Evolutionary conservation across 2,329 filamentous ascomycete genomes (phyloP).

Genomic region (Monosporascus cannonballus): DNA sequence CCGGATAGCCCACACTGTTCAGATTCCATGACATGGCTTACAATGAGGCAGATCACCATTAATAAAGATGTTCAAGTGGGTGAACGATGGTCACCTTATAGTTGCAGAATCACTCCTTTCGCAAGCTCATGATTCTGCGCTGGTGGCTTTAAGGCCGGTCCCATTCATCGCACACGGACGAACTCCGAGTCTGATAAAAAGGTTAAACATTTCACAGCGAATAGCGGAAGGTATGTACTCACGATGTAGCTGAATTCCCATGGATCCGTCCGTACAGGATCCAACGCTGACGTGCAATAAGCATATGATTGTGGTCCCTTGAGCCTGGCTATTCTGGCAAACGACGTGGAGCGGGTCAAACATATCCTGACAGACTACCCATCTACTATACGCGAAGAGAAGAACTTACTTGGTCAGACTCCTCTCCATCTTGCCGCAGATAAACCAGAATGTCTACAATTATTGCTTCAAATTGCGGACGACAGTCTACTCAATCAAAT

Average conservation of each 20-base stretch:
- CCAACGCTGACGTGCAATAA: neutral
- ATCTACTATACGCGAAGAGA: neutral
- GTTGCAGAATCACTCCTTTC: neutral
- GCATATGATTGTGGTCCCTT: neutral
- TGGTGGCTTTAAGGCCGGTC: neutral
- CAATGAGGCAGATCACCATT: neutral
- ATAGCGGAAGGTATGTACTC: neutral
- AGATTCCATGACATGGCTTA: neutral
- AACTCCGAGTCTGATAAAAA: no score
- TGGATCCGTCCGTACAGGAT: neutral
- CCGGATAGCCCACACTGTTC: neutral
- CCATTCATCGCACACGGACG: no score
- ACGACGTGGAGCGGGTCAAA: neutral
- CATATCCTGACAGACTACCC: neutral
- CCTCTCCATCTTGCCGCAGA: neutral
- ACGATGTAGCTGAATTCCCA: neutral
- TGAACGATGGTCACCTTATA: neutral
- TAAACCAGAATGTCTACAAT: neutral
- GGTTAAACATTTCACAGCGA: neutral
- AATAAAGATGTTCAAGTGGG: accelerated
- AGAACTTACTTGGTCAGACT: neutral
- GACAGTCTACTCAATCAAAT: neutral
- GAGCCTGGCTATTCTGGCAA: neutral
- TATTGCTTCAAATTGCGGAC: neutral
- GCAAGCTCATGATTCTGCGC: neutral